Evolutionary conservation across 768 basidiomycete species (phyloP).

Genomic region (Nidularia pulvinata): DNA sequence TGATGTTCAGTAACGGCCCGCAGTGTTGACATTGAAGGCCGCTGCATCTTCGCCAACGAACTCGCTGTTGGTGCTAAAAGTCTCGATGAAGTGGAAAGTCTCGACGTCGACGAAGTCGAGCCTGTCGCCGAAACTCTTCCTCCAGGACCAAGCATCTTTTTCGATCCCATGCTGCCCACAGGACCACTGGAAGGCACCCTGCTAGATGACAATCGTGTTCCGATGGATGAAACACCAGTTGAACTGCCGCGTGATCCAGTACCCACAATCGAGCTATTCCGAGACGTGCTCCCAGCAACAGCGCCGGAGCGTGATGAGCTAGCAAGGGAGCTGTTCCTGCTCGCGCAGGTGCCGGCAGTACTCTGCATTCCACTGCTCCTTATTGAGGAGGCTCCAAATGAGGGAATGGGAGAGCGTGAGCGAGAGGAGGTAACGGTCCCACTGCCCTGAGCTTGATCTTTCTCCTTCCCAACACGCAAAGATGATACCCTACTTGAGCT

Average conservation of each 20-base stretch:
- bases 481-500: slow-evolving; percentile 10
- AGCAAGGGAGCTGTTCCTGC: slow-evolving; percentile 8
- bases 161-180: slow-evolving; percentile 32
- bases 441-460: slow-evolving; percentile 2
- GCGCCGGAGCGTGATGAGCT: slow-evolving; percentile 13
- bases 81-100: slow-evolving; percentile 30
- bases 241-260: slow-evolving; percentile 14
- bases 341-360: not conserved
- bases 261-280: too few species aligned
- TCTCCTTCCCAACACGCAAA: slow-evolving; percentile 11
- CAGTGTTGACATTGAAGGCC: slow-evolving; percentile 6
- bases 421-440: slow-evolving; percentile 13
- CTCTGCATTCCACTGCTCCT: slow-evolving; percentile 11
- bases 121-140: slow-evolving; percentile 15
- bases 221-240: slow-evolving; percentile 40
- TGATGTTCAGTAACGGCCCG: slow-evolving; percentile 9
- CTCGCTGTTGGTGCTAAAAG: slow-evolving; percentile 78
- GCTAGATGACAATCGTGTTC: slow-evolving; percentile 26
- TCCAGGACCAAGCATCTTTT: slow-evolving; percentile 15
- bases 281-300: slow-evolving; percentile 5
- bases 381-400: slow-evolving; percentile 10
- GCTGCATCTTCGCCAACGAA: slow-evolving; percentile 61
- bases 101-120: slow-evolving; percentile 19
- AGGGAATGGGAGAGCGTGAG: slow-evolving; percentile 23
- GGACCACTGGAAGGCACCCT: slow-evolving; percentile 13